Base-by-base conservation (phyloP, 352 stramenopile genomes). In the Phytophthora capsici region DNA sequence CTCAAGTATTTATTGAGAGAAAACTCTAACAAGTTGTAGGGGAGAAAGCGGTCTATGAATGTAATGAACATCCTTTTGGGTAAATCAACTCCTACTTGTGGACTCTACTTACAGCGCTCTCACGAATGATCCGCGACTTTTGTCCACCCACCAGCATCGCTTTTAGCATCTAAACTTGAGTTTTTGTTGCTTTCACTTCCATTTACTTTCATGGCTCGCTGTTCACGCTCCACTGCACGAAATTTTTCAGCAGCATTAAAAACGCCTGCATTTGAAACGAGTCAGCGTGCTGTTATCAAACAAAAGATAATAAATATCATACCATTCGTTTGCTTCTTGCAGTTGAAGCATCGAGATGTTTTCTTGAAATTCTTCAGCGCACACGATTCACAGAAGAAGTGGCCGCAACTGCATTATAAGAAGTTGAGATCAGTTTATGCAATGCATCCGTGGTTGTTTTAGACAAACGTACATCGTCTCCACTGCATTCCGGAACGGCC, bases 371-470 rank as follows among this genome's bases (percentile, higher is more conserved):
- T 77, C 60, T 93, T 84, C 32, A 98, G 71, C 23, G 97, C 94
- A 54, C 97, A 99, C 19, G 78, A 51, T 68, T 98, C 82, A 57
- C 96, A 99, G 78, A 99, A 99, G 69, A 98, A 99, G 72, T 99
- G 97, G 0, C 85, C 84, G 49, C 97, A 99, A 14, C 82, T 91
- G 37, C 8, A 50, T 1, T 40, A 64, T 2, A 65, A 22, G 6
- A 49, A 12, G 2, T 23, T 20, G 45, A 19, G 8, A 26, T 26
- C 6, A 14, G 25, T 5, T 22, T 12, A 25, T 28, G 17, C 19
- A 57, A 22, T 23, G 8, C 19, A 28, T 40, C 12, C 34, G 25
- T 28, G 25, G 26, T 37, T 36, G 17, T 45, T 7, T 45, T 43
- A 16, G 26, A 37, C 16, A 14, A 16, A 75, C 77, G 37, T 75